Conservation (phyloP, 176 grass and related monocot genomes). For the Ensete ventricosum region DNA sequence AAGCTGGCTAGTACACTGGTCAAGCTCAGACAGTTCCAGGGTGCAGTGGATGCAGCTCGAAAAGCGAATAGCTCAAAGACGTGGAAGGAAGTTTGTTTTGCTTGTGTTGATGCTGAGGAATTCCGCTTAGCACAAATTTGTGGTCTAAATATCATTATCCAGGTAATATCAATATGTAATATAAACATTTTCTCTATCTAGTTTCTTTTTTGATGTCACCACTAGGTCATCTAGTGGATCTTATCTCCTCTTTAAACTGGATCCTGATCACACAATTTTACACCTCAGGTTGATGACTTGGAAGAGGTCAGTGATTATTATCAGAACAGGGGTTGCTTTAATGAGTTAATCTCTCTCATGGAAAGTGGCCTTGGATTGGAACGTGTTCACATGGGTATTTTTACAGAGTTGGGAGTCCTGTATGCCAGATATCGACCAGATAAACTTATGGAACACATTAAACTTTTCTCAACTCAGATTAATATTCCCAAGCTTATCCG, state of each 20-base stretch:
- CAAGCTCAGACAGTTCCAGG: constrained; percentile 94
- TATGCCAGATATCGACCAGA: constrained; percentile 91
- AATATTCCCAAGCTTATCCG: constrained; percentile 95
- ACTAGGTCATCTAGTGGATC: not conserved
- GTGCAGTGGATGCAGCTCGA: constrained; percentile 95
- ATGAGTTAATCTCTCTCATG: constrained; percentile 93
- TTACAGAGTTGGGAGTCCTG: constrained; percentile 86
- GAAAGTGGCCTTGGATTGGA: constrained; percentile 89
- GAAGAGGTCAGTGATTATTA: constrained; percentile 95
- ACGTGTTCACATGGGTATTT: constrained; percentile 93
- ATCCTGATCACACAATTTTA: constrained; percentile 7
- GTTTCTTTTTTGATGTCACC: too few species aligned
- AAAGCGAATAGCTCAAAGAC: constrained; percentile 94
- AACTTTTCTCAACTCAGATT: constrained; percentile 86
- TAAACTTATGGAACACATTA: constrained; percentile 99
- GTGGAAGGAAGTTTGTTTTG: constrained; percentile 98
- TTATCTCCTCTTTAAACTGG: not conserved
- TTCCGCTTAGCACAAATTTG: constrained; percentile 92
- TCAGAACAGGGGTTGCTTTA: constrained; percentile 95
- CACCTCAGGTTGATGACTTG: constrained; percentile 61
- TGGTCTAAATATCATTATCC: constrained; percentile 86
- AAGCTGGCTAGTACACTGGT: constrained; percentile 81
- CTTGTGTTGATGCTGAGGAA: constrained; percentile 96
- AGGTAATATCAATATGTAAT: constrained; percentile 33
- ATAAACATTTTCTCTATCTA: not conserved